Conservation (phyloP, 495 filamentous ascomycete genomes). For the Aspergillus wentii region DNA sequence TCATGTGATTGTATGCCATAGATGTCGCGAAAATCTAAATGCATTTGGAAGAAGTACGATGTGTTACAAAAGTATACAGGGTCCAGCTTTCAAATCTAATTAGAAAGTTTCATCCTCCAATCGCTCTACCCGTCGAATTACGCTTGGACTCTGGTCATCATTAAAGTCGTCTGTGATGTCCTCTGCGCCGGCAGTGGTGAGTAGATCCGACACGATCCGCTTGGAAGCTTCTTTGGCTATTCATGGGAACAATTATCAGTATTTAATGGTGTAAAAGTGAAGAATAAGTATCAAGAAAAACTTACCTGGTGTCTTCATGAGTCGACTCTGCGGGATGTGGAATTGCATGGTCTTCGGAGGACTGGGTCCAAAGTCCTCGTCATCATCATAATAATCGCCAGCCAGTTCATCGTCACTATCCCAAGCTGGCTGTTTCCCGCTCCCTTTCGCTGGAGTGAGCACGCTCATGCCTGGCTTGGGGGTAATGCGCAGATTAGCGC, state of each 20-base stretch:
- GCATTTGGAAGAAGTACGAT: too few relatives aligned
- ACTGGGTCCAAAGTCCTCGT: slow-evolving; percentile 63
- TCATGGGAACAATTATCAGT: too few relatives aligned
- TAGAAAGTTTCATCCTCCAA: slow-evolving; percentile 71
- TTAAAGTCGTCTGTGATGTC: slow-evolving; percentile 40
- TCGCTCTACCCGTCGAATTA: slow-evolving; percentile 62
- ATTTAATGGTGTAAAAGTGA: too few relatives aligned
- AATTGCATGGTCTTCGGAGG: slow-evolving; percentile 99
- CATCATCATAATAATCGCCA: slow-evolving; percentile 50
- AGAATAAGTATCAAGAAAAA: slow-evolving; percentile 15
- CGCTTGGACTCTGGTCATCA: slow-evolving; percentile 67
- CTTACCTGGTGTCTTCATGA: slow-evolving; percentile 89
- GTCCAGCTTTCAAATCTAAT: too few relatives aligned
- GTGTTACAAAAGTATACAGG: too few relatives aligned
- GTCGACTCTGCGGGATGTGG: slow-evolving; percentile 75
- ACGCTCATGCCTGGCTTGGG: slow-evolving; percentile 73
- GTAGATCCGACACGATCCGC: slow-evolving; percentile 85
- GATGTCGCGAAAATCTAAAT: too few relatives aligned
- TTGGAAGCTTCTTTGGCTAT: slow-evolving; percentile 84
- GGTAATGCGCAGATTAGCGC: slow-evolving; percentile 32
- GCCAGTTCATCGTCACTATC: slow-evolving; percentile 58
- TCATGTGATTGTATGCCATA: too few relatives aligned
- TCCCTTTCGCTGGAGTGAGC: slow-evolving; percentile 55
- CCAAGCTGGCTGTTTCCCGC: slow-evolving; percentile 42
- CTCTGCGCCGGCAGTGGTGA: slow-evolving; percentile 66